Percentiles rank a stretch among this genome's conserved stretches.
Evolutionary conservation across 148 eudicot genomes (phyloP).

Genomic region (Cornus kousa): DNA sequence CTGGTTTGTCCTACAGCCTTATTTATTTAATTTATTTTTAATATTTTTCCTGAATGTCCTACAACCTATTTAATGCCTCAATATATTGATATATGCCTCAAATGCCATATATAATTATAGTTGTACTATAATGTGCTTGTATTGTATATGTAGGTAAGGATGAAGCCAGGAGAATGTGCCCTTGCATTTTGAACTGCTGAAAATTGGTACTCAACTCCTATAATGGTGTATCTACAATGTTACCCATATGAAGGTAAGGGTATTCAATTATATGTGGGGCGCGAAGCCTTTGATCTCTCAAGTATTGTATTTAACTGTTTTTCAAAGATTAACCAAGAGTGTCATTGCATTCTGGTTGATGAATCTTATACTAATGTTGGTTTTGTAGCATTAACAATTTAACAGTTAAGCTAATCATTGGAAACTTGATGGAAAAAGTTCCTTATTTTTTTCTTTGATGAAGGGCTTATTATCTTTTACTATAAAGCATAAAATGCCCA

Average conservation of each 20-base stretch:
- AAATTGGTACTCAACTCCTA: conserved; percentile 77
- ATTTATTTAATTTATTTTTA: no score
- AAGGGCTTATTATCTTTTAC: background rate
- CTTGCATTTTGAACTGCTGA: conserved; percentile 98
- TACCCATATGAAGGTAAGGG: conserved; percentile 89
- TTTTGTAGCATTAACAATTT: background rate
- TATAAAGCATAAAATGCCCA: background rate
- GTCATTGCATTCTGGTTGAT: background rate
- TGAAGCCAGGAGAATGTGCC: conserved; percentile 94
- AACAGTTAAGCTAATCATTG: background rate
- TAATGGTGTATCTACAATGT: conserved; percentile 95
- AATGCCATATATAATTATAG: background rate
- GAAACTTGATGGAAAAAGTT: background rate
- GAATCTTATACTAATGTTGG: background rate
- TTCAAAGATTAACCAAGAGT: background rate
- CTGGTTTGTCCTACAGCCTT: background rate
- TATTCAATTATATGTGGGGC: no score
- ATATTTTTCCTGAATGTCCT: background rate
- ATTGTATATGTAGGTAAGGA: conserved; percentile 64
- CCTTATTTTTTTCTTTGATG: no score
- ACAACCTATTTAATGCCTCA: background rate
- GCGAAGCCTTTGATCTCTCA: background rate
- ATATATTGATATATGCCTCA: background rate
- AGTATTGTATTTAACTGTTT: background rate
- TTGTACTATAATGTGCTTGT: conserved; percentile 3